Evolutionary conservation across 2,329 filamentous ascomycete species (phyloP), one percentile per base, ranked within the genome.

Genomic region (Epichloe gansuensis): DNA sequence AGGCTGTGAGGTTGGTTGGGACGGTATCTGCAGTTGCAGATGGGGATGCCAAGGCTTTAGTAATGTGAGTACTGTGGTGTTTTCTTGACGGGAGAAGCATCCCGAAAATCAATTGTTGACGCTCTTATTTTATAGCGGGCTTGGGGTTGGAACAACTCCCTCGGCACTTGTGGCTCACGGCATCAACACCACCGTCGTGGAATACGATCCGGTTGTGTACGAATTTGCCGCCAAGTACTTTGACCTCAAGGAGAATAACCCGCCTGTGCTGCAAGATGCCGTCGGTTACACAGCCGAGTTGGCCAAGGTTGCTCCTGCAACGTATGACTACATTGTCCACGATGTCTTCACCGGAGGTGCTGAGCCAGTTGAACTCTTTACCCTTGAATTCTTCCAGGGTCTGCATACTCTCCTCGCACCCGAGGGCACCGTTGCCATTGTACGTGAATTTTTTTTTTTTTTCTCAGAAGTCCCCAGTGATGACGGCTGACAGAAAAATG

Each of bases 291-390:
- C 81, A 17, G 67, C 72, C 45, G 62, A 68, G 50, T 63, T 75
- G 47, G 71, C 71, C 51, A 62, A 68, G 49, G 59, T 68, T 31
- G 60, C 71, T 52, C 65, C 68, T 7, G 66, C 72, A 46, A 73
- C 73, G 31, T 98, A 85, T 66, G 85, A 96, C 70, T 97, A 95
- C 71, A 93, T 98, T 62, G 77, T 98, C 51, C 93, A 98, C 66
- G 93, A 98, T 60, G 93, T 98, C 25, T 98, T 98, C 66, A 98
- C 93, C 0, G 93, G 93, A 25, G 93, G 93, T 50, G 90, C 89
- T 0, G 93, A 97, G 66, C 93, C 93, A 0, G 81, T 90, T 3
- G 75, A 83, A 7, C 79, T 98, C 7, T 98, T 98, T 68, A 97
- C 90, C 0, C 67, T 82, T 5, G 85, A 93, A 59, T 97, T 98